A percentile compares a stretch with the other conserved stretches of the same genome.
Evolutionary conservation across 371 early-diverging fungal genomes (phyloP).

Genomic region (Mortierella sp.): DNA sequence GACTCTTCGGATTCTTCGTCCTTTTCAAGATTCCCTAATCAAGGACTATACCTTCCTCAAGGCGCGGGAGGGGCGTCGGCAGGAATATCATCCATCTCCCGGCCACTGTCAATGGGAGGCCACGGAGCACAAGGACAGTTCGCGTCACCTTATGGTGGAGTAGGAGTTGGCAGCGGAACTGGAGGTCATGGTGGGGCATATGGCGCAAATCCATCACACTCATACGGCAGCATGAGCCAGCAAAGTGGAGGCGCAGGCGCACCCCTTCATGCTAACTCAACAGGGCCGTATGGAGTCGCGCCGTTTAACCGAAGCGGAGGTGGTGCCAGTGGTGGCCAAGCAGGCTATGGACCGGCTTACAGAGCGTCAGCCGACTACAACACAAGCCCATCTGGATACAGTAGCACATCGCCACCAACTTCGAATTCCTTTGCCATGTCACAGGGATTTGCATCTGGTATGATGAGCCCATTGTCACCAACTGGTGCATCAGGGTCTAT

Average conservation of each 20-base stretch:
- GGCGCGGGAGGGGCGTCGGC: conserved; percentile 28
- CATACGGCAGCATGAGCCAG: conserved; percentile 22
- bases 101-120: conserved; percentile 32
- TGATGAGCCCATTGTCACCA: conserved; percentile 15
- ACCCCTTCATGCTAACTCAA: conserved; percentile 23
- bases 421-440: conserved; percentile 17
- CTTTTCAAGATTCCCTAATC: conserved; percentile 33
- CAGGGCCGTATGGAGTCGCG: conserved; percentile 23
- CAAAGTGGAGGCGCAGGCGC: conserved; percentile 36
- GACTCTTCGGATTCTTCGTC: conserved; percentile 35
- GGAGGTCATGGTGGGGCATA: conserved; percentile 4
- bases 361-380: conserved; percentile 21
- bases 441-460: conserved; percentile 14
- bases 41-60: conserved; percentile 31
- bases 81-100: conserved; percentile 10
- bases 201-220: conserved; percentile 17
- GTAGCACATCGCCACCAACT: conserved; percentile 1
- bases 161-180: conserved; percentile 1
- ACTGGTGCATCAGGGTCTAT: conserved; percentile 1
- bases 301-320: conserved; percentile 15
- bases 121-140: conserved; percentile 31
- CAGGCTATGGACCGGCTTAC: conserved; percentile 17
- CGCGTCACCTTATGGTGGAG: conserved; percentile 23
- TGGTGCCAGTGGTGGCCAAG: neutral
- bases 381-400: conserved; percentile 9